Evolutionary conservation across 257 asterid genomes (phyloP).

Genomic region (Solanum phureja): DNA sequence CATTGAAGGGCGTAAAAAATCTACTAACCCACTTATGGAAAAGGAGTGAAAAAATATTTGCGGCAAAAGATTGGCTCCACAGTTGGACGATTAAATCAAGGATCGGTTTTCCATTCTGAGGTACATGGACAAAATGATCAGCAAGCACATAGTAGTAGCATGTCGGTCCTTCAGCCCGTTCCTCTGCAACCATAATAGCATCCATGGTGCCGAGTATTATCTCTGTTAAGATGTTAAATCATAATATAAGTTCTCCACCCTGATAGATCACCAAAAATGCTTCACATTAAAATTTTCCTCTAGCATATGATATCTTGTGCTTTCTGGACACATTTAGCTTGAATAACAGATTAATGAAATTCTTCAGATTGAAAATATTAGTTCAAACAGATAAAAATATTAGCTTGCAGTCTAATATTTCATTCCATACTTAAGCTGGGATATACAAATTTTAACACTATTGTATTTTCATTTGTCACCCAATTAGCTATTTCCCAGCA

Average conservation of each 20-base stretch:
- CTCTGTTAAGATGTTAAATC: constrained; percentile 29
- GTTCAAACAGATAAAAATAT: not conserved
- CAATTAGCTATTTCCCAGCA: not conserved
- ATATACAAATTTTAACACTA: not conserved
- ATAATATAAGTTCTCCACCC: not conserved
- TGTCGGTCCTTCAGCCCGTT: constrained; percentile 41
- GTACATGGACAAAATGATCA: constrained; percentile 58
- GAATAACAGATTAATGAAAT: not conserved
- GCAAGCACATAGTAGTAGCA: constrained; percentile 81
- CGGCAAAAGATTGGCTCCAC: constrained; percentile 98
- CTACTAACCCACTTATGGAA: constrained; percentile 90
- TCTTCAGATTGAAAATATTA: not conserved
- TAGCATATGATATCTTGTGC: not conserved
- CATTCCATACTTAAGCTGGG: not conserved
- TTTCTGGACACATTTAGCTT: not conserved
- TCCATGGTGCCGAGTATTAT: constrained; percentile 60
- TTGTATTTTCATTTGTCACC: not conserved
- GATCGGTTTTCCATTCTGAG: constrained; percentile 55
- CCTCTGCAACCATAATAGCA: constrained; percentile 35
- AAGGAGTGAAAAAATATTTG: constrained; percentile 67
- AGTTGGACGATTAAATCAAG: constrained; percentile 54
- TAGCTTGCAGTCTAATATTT: not conserved
- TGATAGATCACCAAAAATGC: constrained; percentile 1
- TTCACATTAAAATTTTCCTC: not conserved
- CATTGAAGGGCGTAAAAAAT: not conserved